These are phyloP conservation scores for Apophysomyces elegans DNA, from an alignment of 371 early-diverging fungal species.

Conservation along the genomic window DNA sequence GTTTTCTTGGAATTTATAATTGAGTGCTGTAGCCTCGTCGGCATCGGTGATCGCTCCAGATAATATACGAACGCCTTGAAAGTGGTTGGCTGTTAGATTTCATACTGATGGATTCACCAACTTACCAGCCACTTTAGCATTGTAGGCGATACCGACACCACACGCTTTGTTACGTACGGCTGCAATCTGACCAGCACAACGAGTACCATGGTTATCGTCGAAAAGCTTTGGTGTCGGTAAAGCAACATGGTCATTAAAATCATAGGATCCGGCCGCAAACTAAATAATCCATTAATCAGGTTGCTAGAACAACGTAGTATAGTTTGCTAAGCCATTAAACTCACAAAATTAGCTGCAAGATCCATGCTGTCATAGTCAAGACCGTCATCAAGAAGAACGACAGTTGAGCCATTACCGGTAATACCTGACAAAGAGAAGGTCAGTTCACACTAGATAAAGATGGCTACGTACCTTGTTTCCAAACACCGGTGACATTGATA, in stretches of 20 bases:
- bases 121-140: slow-evolving; percentile 84
- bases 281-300: slow-evolving; percentile 24
- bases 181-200: slow-evolving; percentile 98
- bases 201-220: slow-evolving; percentile 94
- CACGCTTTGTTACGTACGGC: slow-evolving; percentile 88
- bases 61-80: slow-evolving; percentile 84
- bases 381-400: slow-evolving; percentile 95
- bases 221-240: slow-evolving; percentile 77
- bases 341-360: slow-evolving; percentile 87
- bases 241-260: slow-evolving; percentile 84
- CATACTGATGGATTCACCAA: neutral
- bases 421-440: slow-evolving; percentile 52
- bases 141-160: slow-evolving; percentile 95
- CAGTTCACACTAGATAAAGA: neutral
- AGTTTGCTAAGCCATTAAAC: slow-evolving; percentile 19
- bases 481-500: slow-evolving; percentile 91
- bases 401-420: slow-evolving; percentile 85
- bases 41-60: slow-evolving; percentile 86
- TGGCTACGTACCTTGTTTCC: slow-evolving; percentile 72
- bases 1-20: slow-evolving; percentile 84
- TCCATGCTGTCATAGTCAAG: slow-evolving; percentile 87
- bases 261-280: slow-evolving; percentile 88
- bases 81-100: neutral
- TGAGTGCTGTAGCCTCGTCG: slow-evolving; percentile 91
- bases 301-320: neutral